Evolutionary conservation across 2,329 filamentous ascomycete species (phyloP).

Genomic region (Cladosporium sp.): DNA sequence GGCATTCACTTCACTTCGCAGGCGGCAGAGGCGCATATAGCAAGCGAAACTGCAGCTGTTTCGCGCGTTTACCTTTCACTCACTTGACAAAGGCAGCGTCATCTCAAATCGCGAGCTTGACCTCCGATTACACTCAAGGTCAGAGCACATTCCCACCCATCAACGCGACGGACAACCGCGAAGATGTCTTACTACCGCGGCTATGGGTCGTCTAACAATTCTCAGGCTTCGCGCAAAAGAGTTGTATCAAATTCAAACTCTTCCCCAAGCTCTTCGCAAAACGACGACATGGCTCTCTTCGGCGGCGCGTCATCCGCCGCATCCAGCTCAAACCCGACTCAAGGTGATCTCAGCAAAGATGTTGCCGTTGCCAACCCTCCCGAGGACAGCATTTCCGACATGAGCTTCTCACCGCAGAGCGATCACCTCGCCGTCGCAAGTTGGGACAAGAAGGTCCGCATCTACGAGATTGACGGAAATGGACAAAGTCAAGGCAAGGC

Average conservation of each 20-base stretch:
- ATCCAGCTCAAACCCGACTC: slow-evolving; percentile 60
- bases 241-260: background rate
- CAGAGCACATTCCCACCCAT: background rate
- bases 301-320: slow-evolving; percentile 48
- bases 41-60: background rate
- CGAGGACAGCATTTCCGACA: slow-evolving; percentile 82
- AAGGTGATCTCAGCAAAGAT: slow-evolving; percentile 88
- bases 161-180: slow-evolving; percentile 4
- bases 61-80: too few relatives aligned
- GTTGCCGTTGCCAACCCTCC: slow-evolving; percentile 74
- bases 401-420: slow-evolving; percentile 71
- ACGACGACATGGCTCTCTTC: slow-evolving; percentile 60
- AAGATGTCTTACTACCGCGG: slow-evolving; percentile 1
- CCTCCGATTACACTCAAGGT: background rate
- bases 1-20: slow-evolving; percentile 10
- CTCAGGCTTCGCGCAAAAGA: slow-evolving; percentile 2
- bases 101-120: too few relatives aligned
- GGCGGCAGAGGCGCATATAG: slow-evolving; percentile 6
- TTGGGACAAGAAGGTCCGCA: slow-evolving; percentile 97
- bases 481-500: slow-evolving; percentile 82
- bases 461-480: slow-evolving; percentile 81
- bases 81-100: too few relatives aligned
- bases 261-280: background rate
- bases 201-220: background rate
- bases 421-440: slow-evolving; percentile 87